Base-by-base conservation (phyloP, 2,329 filamentous ascomycete genomes). In the Nannizzia gypsea region DNA sequence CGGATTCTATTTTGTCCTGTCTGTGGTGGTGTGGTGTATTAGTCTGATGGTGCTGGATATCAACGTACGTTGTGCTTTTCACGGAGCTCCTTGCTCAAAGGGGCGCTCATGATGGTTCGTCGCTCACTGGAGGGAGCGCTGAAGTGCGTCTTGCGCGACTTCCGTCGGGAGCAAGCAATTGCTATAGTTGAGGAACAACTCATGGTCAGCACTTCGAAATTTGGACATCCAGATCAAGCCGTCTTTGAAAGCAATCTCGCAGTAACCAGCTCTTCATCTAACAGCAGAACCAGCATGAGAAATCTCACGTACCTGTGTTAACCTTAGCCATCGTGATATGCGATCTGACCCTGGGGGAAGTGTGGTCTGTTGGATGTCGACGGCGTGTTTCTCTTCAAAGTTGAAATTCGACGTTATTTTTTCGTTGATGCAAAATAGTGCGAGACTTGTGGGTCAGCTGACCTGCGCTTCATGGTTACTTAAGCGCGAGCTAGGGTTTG, bases 141-240 rank as follows among this genome's bases (percentile, higher is more conserved):
- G 86, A 95, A 99, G 85, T 99, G 92, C 77, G 90, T 89, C 84
- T 96, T 96, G 80, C 93, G 90, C 81, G 90, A 93, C 90, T 99
- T 99, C 82, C 92, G 88, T 81, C 92, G 86, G 75, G 90, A 96
- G 79, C 89, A 89, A 78, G 72, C 69, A 65, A 76, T 63, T 63
- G 66, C 74, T 76, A 63, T 58, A 57, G 36, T 9, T 54, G 17
- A 52, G 15, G 26, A 40, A 56, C 2, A 60, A 9, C 11, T 34
- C 11, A 57, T n/a, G 38, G 50, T 60, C 58, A 60, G 58, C n/a
- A 56, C 24, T 8, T 40, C 3, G 15, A 42, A 17, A 20, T 17
- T 54, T 34, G 9, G n/a, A 31, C n/a, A 34, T 3, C 6, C 50
- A 1, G 13, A 17, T 54, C n/a, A 5, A 17, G 50, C 6, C 17